phyloP scores from a whole-genome alignment of 192 early-diverging fungal species.

The Mortierella hygrophila region DNA sequence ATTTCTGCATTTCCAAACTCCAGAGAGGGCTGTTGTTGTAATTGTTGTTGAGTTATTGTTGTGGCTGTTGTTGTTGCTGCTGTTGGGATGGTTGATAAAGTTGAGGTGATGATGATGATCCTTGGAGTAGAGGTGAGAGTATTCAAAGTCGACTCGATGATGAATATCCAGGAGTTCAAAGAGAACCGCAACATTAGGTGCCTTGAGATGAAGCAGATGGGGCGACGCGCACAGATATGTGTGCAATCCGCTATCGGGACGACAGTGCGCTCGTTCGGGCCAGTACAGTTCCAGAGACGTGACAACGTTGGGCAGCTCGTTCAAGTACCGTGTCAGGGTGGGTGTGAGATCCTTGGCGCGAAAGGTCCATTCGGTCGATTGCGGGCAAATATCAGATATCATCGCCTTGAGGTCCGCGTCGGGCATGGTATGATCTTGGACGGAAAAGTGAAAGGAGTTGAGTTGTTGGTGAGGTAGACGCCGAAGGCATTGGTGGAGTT shows the following conservation, averaged over 20 bases:
- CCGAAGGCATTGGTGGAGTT: background rate
- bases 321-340: background rate
- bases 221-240: background rate
- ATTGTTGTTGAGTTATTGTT: background rate
- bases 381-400: background rate
- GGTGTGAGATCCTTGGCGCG: background rate
- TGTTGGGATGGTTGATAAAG: background rate
- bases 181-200: background rate
- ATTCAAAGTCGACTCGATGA: background rate
- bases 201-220: background rate
- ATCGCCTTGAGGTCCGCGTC: background rate
- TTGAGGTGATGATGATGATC: background rate
- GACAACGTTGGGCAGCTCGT: background rate
- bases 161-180: background rate
- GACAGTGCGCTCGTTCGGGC: background rate
- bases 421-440: background rate
- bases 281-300: background rate
- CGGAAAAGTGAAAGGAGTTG: background rate
- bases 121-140: background rate
- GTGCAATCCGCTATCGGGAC: background rate
- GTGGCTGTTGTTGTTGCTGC: background rate
- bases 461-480: background rate
- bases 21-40: background rate
- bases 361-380: background rate
- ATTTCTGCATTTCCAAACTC: background rate